phyloP scores from a whole-genome alignment of 352 stramenopile genomes.

The Aphanomyces stellatus region DNA sequence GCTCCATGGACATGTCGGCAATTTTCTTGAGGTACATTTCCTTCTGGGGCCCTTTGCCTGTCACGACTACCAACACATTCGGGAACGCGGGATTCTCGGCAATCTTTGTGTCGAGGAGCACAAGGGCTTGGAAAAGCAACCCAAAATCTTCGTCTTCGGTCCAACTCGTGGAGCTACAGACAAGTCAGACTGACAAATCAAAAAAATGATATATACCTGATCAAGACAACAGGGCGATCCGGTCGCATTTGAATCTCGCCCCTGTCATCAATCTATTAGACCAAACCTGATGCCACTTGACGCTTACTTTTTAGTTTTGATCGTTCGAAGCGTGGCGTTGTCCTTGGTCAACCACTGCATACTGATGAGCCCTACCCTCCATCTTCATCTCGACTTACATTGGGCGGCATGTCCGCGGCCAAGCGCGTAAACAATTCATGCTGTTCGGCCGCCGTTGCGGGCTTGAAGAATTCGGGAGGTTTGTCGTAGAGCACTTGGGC shows the following conservation, averaged over 20 bases:
- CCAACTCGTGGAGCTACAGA: conserved; percentile 94
- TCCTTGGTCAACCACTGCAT: background rate
- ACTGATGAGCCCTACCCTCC: too few relatives aligned
- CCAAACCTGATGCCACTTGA: background rate
- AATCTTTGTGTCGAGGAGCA: conserved; percentile 45
- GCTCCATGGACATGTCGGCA: conserved; percentile 47
- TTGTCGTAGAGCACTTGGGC: conserved; percentile 92
- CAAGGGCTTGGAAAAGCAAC: conserved; percentile 91
- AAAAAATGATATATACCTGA: conserved; percentile 1
- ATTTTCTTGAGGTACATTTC: conserved; percentile 86
- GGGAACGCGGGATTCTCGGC: conserved; percentile 43
- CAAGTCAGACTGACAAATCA: background rate
- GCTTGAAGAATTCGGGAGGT: conserved; percentile 90
- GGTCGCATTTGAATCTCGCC: background rate
- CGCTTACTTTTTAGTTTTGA: conserved; percentile 1
- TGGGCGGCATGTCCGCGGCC: conserved; percentile 28
- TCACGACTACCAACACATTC: conserved; percentile 92
- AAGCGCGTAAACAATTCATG: conserved; percentile 89
- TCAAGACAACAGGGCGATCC: conserved; percentile 11
- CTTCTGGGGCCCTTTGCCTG: conserved; percentile 95
- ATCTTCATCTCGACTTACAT: too few relatives aligned
- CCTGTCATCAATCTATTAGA: background rate
- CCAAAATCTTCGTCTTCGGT: conserved; percentile 99
- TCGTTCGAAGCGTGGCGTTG: background rate
- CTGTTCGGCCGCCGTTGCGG: conserved; percentile 63